Evolutionary conservation across 2,329 filamentous ascomycete species (phyloP), one percentile per base, ranked within the genome.

Genomic region (Akanthomyces lecanii): DNA sequence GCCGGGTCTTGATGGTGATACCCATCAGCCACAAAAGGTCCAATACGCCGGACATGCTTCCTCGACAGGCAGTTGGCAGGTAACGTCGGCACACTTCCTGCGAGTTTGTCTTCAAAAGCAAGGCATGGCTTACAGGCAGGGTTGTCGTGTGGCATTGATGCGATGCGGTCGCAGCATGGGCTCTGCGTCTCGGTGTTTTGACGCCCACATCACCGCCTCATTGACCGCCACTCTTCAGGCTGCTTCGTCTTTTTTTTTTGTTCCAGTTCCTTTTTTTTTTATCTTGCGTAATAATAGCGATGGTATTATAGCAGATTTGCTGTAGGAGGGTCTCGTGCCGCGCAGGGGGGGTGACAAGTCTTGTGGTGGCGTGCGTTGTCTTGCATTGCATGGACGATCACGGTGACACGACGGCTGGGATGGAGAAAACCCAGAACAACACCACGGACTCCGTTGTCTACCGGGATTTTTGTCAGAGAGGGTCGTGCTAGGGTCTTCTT

Each of bases 351-450:
- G 38, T 47, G 45, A n/a, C 21, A n/a, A 11, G 18, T 4, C n/a
- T 14, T 25, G 38, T 18, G 23, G 21, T 55, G 53, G 30, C 36
- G 21, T 55, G 23, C 30, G n/a, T 30, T 44, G 53, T 36, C 53
- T 55, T 44, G 23, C 53, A 55, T 55, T 44, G 36, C 52, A 55
- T 55, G 36, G 53, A n/a, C 23, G 53, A 55, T 55, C 23, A 48
- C 45, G 4, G 21, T 25, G n/a, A 23, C 38, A 40, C 38, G 45
- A 47, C 45, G 23, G 45, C 25, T 48, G 45, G 12, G 21, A 48
- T 48, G 45, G 30, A 12, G 14, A 52, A 18, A 52, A 6, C 18
- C 5, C 30, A 30, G 28, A 30, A 30, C 28, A 5, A 30, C 28
- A 30, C 28, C 28, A 30, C 28, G 28, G 28, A 36, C 33, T 7